A percentile compares a stretch with the other conserved stretches of the same genome.
phyloP scores from a whole-genome alignment of 1,284 basidiomycete species.

The Nidula niveotomentosa region DNA sequence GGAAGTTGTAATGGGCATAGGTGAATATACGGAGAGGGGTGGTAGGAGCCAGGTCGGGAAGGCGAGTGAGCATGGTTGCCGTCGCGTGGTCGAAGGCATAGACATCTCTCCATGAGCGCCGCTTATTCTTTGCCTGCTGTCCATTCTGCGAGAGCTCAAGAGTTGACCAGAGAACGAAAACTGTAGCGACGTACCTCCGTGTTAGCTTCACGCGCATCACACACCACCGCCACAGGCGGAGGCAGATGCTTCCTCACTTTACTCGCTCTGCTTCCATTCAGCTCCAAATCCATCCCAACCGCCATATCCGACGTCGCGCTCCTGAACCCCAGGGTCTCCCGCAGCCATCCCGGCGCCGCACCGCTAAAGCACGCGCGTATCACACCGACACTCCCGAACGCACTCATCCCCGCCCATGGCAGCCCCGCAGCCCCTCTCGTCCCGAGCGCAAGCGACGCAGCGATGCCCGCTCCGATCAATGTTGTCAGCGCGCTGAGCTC shows the following conservation, averaged over 20 bases:
- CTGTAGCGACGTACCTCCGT: too few species aligned
- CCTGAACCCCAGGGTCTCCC: conserved; percentile 12
- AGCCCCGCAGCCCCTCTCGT: conserved; percentile 14
- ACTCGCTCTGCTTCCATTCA: conserved; percentile 4
- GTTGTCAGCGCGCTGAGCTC: conserved; percentile 16
- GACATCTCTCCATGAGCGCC: conserved; percentile 9
- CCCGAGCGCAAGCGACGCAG: conserved; percentile 12
- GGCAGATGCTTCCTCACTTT: conserved; percentile 8
- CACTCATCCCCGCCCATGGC: conserved; percentile 15
- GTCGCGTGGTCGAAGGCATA: conserved; percentile 13
- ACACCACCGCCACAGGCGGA: conserved; percentile 8
- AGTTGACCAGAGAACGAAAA: too few species aligned
- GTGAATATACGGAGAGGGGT: conserved; percentile 4
- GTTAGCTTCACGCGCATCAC: background rate
- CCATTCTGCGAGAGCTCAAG: too few species aligned
- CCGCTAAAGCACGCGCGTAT: conserved; percentile 11
- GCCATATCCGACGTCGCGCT: conserved; percentile 8
- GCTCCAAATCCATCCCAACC: conserved; percentile 10
- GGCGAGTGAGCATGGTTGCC: conserved; percentile 5
- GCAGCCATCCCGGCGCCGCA: conserved; percentile 11
- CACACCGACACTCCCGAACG: conserved; percentile 13
- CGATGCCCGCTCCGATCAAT: conserved; percentile 12
- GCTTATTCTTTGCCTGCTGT: too few species aligned
- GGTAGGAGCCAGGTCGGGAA: conserved; percentile 4
- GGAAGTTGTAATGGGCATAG: conserved; percentile 2